These are phyloP conservation scores for Solanum raphanifolium DNA, from an alignment of 257 asterid species.

Conservation along the genomic window DNA sequence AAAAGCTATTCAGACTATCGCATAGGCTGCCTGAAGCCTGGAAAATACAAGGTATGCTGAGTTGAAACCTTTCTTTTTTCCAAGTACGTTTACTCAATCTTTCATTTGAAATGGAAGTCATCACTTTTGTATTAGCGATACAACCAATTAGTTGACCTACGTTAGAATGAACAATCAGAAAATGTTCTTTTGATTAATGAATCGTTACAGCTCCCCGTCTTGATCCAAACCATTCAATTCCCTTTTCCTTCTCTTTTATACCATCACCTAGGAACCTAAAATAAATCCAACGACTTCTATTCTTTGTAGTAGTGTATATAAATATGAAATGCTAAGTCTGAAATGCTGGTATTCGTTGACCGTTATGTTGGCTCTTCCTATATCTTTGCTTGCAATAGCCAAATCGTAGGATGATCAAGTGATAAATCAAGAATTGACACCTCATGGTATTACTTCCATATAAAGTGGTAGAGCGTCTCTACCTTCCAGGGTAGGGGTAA, in stretches of 20 bases:
- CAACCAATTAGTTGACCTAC: neutral
- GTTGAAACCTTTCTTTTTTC: neutral
- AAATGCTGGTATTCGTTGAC: neutral
- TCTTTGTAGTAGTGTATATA: neutral
- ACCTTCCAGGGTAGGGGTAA: too few relatives aligned
- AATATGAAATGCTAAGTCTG: neutral
- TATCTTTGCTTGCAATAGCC: neutral
- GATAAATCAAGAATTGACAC: neutral
- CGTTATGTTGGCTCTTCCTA: neutral
- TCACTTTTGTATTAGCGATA: neutral
- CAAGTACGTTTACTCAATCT: neutral
- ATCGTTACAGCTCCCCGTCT: neutral
- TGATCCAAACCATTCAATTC: neutral
- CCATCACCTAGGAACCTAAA: neutral
- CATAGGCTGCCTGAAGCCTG: constrained; percentile 83
- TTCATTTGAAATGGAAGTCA: neutral
- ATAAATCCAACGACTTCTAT: neutral
- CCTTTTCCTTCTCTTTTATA: neutral
- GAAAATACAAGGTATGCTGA: constrained; percentile 74
- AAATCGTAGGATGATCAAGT: neutral
- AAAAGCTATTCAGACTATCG: constrained; percentile 73
- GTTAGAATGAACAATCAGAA: neutral
- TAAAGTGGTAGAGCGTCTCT: neutral
- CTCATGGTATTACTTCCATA: neutral
- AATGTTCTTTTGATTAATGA: neutral